Conservation (phyloP, 2,329 filamentous ascomycete species). For the Dichotomopilus funicola region DNA sequence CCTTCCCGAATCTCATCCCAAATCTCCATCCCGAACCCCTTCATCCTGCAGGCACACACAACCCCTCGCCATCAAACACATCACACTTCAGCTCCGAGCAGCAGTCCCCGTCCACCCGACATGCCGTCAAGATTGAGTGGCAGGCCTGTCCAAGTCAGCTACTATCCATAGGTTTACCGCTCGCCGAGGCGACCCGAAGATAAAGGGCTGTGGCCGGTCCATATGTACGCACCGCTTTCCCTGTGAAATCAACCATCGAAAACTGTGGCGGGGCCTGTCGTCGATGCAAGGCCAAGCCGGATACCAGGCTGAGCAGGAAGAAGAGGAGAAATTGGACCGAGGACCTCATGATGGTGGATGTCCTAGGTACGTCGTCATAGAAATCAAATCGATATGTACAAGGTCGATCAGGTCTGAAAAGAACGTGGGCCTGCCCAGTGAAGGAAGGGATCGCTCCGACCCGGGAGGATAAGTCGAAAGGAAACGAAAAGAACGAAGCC, state of each 20-base stretch:
- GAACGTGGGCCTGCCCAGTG: background rate
- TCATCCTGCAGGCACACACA: slow-evolving; percentile 16
- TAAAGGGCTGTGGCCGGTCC: too few species aligned
- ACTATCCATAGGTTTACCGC: background rate
- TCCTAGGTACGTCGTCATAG: too few species aligned
- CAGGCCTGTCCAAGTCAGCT: slow-evolving; percentile 9
- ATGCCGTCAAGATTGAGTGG: slow-evolving; percentile 15
- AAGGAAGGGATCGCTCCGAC: background rate
- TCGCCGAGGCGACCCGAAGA: background rate
- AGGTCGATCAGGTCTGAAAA: background rate
- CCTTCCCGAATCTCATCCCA: too few species aligned
- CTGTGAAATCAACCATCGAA: slow-evolving; percentile 1
- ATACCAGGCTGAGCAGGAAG: slow-evolving; percentile 14
- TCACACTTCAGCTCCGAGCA: slow-evolving; percentile 14
- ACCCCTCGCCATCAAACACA: slow-evolving; percentile 14
- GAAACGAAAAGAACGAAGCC: too few species aligned
- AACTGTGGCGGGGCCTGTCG: background rate
- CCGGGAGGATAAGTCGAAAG: background rate
- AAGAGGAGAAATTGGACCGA: slow-evolving; percentile 7
- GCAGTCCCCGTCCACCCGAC: slow-evolving; percentile 15
- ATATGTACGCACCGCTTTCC: slow-evolving; percentile 2
- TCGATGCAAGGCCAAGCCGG: slow-evolving; percentile 12
- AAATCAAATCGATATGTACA: too few species aligned
- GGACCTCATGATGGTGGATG: slow-evolving; percentile 7
- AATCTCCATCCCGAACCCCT: too few species aligned